These are phyloP conservation scores for Russula virescens DNA, from an alignment of 768 basidiomycete genomes.

Conservation along the genomic window DNA sequence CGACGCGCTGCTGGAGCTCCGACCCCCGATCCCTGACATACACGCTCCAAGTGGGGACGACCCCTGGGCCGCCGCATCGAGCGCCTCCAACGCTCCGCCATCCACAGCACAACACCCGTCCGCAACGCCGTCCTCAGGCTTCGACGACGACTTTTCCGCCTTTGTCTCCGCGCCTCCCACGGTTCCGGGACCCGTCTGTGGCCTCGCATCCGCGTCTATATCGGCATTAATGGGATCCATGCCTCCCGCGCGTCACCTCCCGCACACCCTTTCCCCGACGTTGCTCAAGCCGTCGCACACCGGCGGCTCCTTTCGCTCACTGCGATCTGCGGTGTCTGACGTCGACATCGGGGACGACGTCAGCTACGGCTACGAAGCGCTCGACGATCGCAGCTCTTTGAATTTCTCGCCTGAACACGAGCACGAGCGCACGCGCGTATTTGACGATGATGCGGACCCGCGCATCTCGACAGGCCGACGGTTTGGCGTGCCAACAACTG, in stretches of 20 bases:
- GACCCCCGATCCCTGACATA: background rate
- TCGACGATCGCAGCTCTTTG: slow-evolving; percentile 16
- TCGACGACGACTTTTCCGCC: slow-evolving; percentile 79
- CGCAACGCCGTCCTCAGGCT: slow-evolving; percentile 30
- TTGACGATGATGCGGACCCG: background rate
- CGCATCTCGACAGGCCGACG: background rate
- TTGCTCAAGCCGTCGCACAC: slow-evolving; percentile 28
- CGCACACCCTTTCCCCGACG: slow-evolving; percentile 10
- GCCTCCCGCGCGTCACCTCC: background rate
- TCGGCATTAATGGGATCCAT: slow-evolving; percentile 1
- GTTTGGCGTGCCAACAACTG: background rate
- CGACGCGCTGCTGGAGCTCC: slow-evolving; percentile 7
- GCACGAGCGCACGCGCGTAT: background rate
- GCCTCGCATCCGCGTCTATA: background rate
- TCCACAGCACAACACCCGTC: background rate
- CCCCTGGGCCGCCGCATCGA: slow-evolving; percentile 22
- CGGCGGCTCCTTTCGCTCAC: slow-evolving; percentile 41
- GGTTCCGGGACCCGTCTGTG: slow-evolving; percentile 1
- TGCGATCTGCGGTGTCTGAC: slow-evolving; percentile 52
- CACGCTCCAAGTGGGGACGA: slow-evolving; percentile 7
- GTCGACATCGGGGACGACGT: slow-evolving; percentile 33
- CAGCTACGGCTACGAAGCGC: slow-evolving; percentile 18
- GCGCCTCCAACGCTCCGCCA: background rate
- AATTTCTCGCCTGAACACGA: slow-evolving; percentile 10
- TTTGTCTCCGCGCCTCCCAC: slow-evolving; percentile 56